These are phyloP conservation scores for Microsporum audouinii DNA, from an alignment of 2,329 filamentous ascomycete species.

Conservation along the genomic window DNA sequence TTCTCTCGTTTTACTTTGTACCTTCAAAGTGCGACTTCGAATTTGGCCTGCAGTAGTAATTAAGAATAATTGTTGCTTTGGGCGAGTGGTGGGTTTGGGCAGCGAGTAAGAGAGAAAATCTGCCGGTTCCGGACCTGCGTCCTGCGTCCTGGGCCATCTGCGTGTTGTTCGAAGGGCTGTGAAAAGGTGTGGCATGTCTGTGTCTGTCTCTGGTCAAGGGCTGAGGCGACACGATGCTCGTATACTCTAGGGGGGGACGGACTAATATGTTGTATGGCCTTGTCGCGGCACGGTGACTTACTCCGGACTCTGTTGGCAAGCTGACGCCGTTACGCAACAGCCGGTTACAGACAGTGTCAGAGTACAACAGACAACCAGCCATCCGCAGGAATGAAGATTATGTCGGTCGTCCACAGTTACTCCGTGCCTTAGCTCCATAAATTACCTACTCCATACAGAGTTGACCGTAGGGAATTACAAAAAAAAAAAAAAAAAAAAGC, in stretches of 20 bases:
- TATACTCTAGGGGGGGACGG: not conserved
- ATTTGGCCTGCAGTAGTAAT: not conserved
- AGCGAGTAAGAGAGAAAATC: not conserved
- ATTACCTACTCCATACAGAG: not conserved
- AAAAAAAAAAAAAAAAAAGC: not conserved
- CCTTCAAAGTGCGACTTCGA: not conserved
- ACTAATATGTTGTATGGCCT: not conserved
- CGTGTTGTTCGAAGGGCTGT: not conserved
- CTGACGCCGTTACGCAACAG: not conserved
- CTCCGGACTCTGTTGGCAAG: not conserved
- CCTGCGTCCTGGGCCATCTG: not conserved
- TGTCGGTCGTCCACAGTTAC: not conserved
- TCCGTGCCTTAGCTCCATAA: not conserved
- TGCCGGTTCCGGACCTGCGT: constrained; percentile 1
- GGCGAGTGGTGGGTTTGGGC: not conserved
- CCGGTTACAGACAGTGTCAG: not conserved
- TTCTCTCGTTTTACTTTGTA: not conserved
- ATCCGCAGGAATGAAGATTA: not conserved
- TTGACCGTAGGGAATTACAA: not conserved
- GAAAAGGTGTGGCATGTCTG: not conserved
- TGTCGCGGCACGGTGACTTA: not conserved
- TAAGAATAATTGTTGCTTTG: not conserved
- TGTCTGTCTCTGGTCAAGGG: not conserved
- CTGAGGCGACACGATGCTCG: constrained; percentile 1
- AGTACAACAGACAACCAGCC: not conserved